A percentile compares a stretch with the other conserved stretches of the same genome.
Conservation (phyloP, 228 moss, liverwort and hornwort species). For the Sphagnum magellanicum region DNA sequence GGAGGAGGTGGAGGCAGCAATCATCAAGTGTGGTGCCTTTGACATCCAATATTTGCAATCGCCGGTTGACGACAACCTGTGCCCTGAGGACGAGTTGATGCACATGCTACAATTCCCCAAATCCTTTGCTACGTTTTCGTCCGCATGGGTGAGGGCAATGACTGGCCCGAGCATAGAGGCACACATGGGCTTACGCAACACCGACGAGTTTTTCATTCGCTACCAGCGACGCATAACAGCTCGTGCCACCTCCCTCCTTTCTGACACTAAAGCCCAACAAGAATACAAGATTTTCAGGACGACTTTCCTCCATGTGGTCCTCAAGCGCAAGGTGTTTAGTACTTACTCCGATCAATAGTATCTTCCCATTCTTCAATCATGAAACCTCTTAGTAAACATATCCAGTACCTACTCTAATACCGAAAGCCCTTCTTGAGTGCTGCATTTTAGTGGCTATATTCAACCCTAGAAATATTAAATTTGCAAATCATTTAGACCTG, state of each 20-base stretch:
- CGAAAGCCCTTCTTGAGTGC: too few species aligned
- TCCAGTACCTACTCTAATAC: too few species aligned
- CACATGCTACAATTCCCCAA: slow-evolving; percentile 20
- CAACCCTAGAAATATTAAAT: too few species aligned
- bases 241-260: slow-evolving; percentile 17
- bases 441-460: too few species aligned
- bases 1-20: slow-evolving; percentile 21
- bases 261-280: slow-evolving; percentile 7
- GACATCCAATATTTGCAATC: slow-evolving; percentile 21
- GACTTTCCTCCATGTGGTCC: slow-evolving; percentile 19
- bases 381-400: too few species aligned
- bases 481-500: too few species aligned
- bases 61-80: slow-evolving; percentile 16
- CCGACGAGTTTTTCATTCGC: slow-evolving; percentile 23
- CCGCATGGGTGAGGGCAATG: slow-evolving; percentile 35
- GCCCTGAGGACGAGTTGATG: slow-evolving; percentile 21
- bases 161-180: slow-evolving; percentile 27
- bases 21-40: background rate
- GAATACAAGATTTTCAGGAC: slow-evolving; percentile 27
- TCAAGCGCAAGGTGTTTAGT: background rate
- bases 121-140: slow-evolving; percentile 33
- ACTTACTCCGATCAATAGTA: too few species aligned
- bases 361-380: too few species aligned
- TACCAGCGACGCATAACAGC: slow-evolving; percentile 14
- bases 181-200: slow-evolving; percentile 26